Conservation (phyloP, 768 basidiomycete species). For the Leccinum broughii region DNA sequence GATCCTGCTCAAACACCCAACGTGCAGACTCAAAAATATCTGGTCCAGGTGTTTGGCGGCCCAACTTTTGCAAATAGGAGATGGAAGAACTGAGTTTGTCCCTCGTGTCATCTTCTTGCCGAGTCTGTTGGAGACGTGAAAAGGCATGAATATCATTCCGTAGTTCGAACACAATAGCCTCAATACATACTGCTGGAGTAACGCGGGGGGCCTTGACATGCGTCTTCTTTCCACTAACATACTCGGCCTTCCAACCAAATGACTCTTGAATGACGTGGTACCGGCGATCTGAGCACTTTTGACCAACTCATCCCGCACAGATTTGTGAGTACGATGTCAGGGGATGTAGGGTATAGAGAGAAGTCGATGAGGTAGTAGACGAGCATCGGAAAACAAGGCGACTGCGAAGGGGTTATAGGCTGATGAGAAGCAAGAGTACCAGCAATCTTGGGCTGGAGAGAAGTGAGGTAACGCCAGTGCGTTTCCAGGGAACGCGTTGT, state of each 20-base stretch:
- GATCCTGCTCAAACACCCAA: slow-evolving; percentile 83
- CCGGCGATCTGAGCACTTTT: slow-evolving; percentile 93
- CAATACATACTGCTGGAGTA: slow-evolving; percentile 76
- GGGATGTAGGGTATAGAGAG: slow-evolving; percentile 72
- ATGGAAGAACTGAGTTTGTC: slow-evolving; percentile 86
- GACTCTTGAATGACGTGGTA: slow-evolving; percentile 92
- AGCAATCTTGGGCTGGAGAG: slow-evolving; percentile 82
- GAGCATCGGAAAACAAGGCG: slow-evolving; percentile 61
- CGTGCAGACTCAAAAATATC: slow-evolving; percentile 72
- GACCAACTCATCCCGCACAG: slow-evolving; percentile 79
- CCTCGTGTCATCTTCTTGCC: slow-evolving; percentile 71
- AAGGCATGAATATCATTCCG: background rate
- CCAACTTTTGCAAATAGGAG: slow-evolving; percentile 87
- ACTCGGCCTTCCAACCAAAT: slow-evolving; percentile 76
- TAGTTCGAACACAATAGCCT: background rate
- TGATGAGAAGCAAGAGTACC: slow-evolving; percentile 71
- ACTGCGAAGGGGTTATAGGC: slow-evolving; percentile 61
- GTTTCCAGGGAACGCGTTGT: slow-evolving; percentile 77
- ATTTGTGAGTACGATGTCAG: slow-evolving; percentile 62
- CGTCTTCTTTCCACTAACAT: slow-evolving; percentile 94
- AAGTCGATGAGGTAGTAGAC: slow-evolving; percentile 68
- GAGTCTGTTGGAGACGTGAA: slow-evolving; percentile 48
- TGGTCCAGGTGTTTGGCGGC: slow-evolving; percentile 75
- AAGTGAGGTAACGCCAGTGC: slow-evolving; percentile 83
- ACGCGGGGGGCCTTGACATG: slow-evolving; percentile 78